phyloP scores from a whole-genome alignment of 768 basidiomycete genomes.

The Lentinula guzmanii region DNA sequence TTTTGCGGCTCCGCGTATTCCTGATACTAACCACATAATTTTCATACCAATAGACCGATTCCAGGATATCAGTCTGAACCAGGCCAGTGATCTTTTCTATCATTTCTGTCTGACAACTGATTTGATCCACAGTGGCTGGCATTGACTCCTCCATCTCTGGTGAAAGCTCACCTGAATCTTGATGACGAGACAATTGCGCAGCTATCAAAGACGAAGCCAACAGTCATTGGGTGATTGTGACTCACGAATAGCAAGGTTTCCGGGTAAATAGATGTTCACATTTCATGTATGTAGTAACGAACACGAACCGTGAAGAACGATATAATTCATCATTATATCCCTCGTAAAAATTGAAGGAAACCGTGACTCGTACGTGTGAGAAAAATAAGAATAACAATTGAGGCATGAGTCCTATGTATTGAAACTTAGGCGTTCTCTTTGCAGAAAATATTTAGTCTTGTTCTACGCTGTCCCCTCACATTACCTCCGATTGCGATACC shows the following conservation, averaged over 20 bases:
- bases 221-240: conserved; percentile 23
- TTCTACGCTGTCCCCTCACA: too few species aligned
- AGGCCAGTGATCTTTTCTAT: neutral
- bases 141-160: conserved; percentile 32
- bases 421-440: too few species aligned
- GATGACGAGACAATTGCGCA: conserved; percentile 25
- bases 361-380: too few species aligned
- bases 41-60: conserved; percentile 25
- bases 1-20: neutral
- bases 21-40: neutral
- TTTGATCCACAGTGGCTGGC: conserved; percentile 30
- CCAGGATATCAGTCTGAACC: conserved; percentile 37
- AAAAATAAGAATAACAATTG: too few species aligned
- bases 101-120: neutral
- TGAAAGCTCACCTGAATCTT: conserved; percentile 34
- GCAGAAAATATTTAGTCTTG: too few species aligned
- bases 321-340: too few species aligned
- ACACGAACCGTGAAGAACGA: too few species aligned
- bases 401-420: too few species aligned
- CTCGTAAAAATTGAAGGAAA: too few species aligned
- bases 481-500: too few species aligned
- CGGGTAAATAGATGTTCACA: neutral
- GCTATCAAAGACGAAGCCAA: conserved; percentile 32
- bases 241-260: neutral
- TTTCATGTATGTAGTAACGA: neutral